Conservation (phyloP, 306 rosid genomes). For the Vigna reflexopilosa region DNA sequence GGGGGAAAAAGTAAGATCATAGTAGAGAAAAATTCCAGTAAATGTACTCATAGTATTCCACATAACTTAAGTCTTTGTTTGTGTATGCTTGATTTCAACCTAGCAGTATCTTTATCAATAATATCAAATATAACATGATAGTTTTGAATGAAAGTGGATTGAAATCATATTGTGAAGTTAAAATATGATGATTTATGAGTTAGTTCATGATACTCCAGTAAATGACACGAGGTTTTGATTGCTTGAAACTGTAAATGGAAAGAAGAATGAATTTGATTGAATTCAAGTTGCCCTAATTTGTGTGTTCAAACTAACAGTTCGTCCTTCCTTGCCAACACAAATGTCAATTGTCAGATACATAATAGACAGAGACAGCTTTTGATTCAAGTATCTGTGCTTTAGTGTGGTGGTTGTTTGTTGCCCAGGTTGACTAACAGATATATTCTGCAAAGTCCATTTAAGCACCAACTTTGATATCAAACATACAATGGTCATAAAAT, state of each 20-base stretch:
- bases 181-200: slow-evolving; percentile 20
- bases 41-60: slow-evolving; percentile 16
- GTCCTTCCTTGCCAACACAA: slow-evolving; percentile 35
- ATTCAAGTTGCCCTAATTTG: slow-evolving; percentile 22
- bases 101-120: slow-evolving; percentile 15
- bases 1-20: slow-evolving; percentile 18
- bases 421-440: slow-evolving; percentile 36
- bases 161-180: slow-evolving; percentile 23
- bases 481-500: slow-evolving; percentile 19
- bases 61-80: slow-evolving; percentile 22
- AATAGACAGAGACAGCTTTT: slow-evolving; percentile 24
- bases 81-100: slow-evolving; percentile 31
- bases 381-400: slow-evolving; percentile 16
- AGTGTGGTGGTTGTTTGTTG: slow-evolving; percentile 5
- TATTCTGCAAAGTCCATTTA: slow-evolving; percentile 7
- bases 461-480: slow-evolving; percentile 32
- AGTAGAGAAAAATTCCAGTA: slow-evolving; percentile 6
- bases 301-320: slow-evolving; percentile 14
- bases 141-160: slow-evolving; percentile 18
- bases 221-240: slow-evolving; percentile 17
- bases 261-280: slow-evolving; percentile 20
- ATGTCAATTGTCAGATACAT: slow-evolving; percentile 3
- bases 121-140: background rate
- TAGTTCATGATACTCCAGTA: slow-evolving; percentile 16
- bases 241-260: slow-evolving; percentile 23